phyloP scores from a whole-genome alignment of 2,329 filamentous ascomycete genomes.

The Peltaster fructicola region DNA sequence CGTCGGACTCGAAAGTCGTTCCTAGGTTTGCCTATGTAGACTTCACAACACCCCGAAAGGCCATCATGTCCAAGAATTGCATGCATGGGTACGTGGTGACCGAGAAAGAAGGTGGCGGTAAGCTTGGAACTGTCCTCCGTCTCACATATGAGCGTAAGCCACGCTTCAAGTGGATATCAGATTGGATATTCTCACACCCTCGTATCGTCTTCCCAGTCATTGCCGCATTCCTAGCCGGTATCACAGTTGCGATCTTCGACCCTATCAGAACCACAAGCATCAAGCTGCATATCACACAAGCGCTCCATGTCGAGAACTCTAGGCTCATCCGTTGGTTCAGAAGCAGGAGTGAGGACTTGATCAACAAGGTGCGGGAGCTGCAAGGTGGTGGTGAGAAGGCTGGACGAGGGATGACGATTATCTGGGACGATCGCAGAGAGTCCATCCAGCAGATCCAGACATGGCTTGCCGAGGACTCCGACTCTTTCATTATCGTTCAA shows the following conservation, averaged over 20 bases:
- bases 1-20: constrained; percentile 67
- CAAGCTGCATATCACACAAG: constrained; percentile 66
- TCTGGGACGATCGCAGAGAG: constrained; percentile 74
- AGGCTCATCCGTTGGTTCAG: constrained; percentile 66
- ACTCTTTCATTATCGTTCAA: constrained; percentile 87
- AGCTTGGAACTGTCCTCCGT: constrained; percentile 56
- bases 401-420: constrained; percentile 55
- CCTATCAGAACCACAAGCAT: constrained; percentile 89
- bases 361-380: constrained; percentile 35
- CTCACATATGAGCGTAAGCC: constrained; percentile 68
- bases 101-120: constrained; percentile 53
- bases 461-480: constrained; percentile 74
- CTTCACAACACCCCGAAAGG: constrained; percentile 54
- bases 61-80: constrained; percentile 81
- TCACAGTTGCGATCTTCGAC: constrained; percentile 82
- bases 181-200: constrained; percentile 76
- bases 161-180: constrained; percentile 62
- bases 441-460: constrained; percentile 67
- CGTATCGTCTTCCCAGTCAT: constrained; percentile 71
- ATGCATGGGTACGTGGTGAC: constrained; percentile 66
- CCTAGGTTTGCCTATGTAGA: constrained; percentile 68
- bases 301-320: constrained; percentile 57
- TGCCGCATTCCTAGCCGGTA: constrained; percentile 61
- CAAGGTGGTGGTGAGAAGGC: constrained; percentile 25
- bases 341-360: constrained; percentile 44